phyloP scores from a whole-genome alignment of 106 monocot species.

The Dioscorea alata region DNA sequence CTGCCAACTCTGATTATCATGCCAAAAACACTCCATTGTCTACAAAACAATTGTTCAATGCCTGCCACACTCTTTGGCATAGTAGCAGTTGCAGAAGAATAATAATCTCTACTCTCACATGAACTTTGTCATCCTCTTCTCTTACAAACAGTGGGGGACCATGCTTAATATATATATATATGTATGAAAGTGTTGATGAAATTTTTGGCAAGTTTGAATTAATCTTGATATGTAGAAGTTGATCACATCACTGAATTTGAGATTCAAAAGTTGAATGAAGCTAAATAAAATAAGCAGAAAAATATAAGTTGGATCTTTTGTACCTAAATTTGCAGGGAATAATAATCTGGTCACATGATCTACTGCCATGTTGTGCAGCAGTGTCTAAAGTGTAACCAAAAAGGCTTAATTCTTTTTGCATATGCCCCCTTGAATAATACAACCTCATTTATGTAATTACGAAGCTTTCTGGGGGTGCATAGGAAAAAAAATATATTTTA shows the following conservation, averaged over 20 bases:
- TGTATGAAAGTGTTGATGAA: too few relatives aligned
- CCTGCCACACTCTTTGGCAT: not conserved
- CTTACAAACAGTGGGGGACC: too few relatives aligned
- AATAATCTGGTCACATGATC: not conserved
- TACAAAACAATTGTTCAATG: not conserved
- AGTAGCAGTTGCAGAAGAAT: not conserved
- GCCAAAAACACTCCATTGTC: not conserved
- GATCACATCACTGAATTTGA: not conserved
- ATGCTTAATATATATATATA: not conserved
- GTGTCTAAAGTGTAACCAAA: not conserved
- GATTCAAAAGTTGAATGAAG: not conserved
- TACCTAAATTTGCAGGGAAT: not conserved
- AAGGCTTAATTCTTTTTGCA: not conserved
- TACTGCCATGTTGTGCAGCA: not conserved
- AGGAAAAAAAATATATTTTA: too few relatives aligned
- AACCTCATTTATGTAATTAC: not conserved
- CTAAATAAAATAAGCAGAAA: not conserved
- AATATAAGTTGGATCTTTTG: not conserved
- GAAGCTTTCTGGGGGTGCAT: not conserved
- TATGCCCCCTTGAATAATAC: not conserved
- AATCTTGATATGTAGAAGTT: not conserved
- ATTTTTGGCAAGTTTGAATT: not conserved
- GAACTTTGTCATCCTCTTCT: not conserved
- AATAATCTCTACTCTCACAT: constrained; percentile 8
- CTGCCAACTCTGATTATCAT: constrained; percentile 17